These are phyloP conservation scores for Kuraishia hungarica DNA, from an alignment of 805 yeast species.

Conservation along the genomic window DNA sequence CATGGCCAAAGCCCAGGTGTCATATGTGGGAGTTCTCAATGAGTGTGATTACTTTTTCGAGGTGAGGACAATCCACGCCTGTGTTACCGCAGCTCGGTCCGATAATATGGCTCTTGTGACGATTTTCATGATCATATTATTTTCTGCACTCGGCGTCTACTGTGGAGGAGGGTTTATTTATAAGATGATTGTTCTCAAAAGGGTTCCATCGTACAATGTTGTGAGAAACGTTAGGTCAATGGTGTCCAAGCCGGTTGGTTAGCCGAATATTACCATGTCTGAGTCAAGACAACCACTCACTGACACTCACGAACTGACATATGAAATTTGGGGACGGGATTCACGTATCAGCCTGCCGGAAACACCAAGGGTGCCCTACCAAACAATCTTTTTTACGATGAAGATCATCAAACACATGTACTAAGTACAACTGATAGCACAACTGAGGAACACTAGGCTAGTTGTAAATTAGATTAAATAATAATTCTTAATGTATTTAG, in stretches of 20 bases:
- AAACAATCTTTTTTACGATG: too few relatives aligned
- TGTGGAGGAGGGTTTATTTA: constrained; percentile 33
- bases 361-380: too few relatives aligned
- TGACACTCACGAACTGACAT: too few relatives aligned
- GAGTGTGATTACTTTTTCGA: constrained; percentile 83
- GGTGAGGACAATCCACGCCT: constrained; percentile 76
- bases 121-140: constrained; percentile 47
- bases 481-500: too few relatives aligned
- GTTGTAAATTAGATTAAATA: too few relatives aligned
- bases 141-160: constrained; percentile 32
- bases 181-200: constrained; percentile 22
- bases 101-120: constrained; percentile 59
- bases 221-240: constrained; percentile 4
- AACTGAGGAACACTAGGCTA: too few relatives aligned
- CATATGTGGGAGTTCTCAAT: constrained; percentile 62
- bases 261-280: background rate
- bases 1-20: constrained; percentile 51
- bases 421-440: too few relatives aligned
- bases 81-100: constrained; percentile 67
- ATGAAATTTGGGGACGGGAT: too few relatives aligned
- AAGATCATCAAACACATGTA: too few relatives aligned
- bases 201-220: constrained; percentile 14
- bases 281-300: too few relatives aligned
- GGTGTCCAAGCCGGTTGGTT: constrained; percentile 6
- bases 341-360: too few relatives aligned